A percentile compares a stretch with the other conserved stretches of the same genome.
Evolutionary conservation across 169 alveolate genomes (phyloP).

Genomic region (Theileria annulata): DNA sequence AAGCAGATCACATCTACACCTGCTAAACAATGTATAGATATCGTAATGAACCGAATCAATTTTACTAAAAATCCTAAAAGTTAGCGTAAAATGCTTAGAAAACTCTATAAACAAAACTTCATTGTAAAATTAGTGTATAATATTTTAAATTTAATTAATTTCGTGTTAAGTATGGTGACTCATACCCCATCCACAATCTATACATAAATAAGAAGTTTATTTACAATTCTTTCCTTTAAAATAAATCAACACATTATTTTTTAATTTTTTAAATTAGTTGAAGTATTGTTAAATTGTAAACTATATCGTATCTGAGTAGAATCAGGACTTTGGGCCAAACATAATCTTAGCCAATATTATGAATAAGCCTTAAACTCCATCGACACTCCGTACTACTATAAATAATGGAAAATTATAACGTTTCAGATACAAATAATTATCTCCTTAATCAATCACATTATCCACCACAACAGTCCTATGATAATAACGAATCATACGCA

Average conservation of each 20-base stretch:
- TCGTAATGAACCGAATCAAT: background rate
- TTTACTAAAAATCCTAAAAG: background rate
- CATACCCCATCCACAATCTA: constrained; percentile 11
- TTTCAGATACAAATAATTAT: constrained; percentile 1
- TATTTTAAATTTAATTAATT: background rate
- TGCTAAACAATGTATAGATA: background rate
- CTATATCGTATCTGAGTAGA: background rate
- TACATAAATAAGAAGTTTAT: background rate
- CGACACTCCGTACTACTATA: background rate
- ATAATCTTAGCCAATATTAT: background rate
- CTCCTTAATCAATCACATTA: background rate
- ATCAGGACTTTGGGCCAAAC: background rate
- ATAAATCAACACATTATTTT: too few species aligned
- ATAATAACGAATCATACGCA: background rate
- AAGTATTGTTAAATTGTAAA: background rate
- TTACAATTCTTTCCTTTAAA: background rate
- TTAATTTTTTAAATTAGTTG: background rate
- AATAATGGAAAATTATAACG: background rate
- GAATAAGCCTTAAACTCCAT: background rate
- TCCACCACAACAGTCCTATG: background rate
- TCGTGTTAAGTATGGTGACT: constrained; percentile 7
- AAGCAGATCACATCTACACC: background rate
- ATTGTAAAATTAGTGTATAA: constrained; percentile 5
- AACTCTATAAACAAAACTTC: background rate
- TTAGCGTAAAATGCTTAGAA: background rate